phyloP scores from a whole-genome alignment of 2,329 filamentous ascomycete species.

The Seiridium unicorne region DNA sequence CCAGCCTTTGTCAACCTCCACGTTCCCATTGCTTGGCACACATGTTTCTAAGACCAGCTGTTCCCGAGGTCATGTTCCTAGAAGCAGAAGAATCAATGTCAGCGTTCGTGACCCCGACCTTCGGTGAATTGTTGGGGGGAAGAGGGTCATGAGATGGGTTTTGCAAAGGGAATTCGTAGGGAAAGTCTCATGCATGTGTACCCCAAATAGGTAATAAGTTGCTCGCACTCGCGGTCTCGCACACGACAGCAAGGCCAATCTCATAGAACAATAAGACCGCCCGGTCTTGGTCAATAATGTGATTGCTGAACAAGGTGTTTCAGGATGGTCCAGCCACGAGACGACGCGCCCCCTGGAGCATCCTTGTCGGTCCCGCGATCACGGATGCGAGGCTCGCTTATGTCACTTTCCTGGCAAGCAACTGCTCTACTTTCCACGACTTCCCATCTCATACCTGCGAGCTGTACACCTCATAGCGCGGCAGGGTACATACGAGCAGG shows the following conservation, averaged over 20 bases:
- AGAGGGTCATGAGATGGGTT: background rate
- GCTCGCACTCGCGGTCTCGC: background rate
- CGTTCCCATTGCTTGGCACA: background rate
- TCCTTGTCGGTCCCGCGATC: background rate
- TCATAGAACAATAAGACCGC: background rate
- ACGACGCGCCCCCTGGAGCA: background rate
- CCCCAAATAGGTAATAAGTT: background rate
- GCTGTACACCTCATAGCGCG: background rate
- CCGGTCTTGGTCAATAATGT: background rate
- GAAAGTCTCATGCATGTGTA: no score
- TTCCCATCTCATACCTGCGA: no score
- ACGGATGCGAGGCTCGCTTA: background rate
- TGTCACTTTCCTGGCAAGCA: background rate
- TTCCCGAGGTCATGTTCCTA: background rate
- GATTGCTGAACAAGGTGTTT: background rate
- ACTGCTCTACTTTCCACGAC: no score
- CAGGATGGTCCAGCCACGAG: background rate
- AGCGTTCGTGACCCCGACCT: background rate
- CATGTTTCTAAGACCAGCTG: background rate
- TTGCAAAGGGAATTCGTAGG: background rate
- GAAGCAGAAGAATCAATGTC: background rate
- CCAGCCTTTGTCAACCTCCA: no score
- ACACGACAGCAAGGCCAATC: background rate
- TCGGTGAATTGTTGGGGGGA: background rate
- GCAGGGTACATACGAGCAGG: slow-evolving; percentile 1